Base-by-base conservation (phyloP, 495 filamentous ascomycete species). In the Lasiosphaeria ovina region DNA sequence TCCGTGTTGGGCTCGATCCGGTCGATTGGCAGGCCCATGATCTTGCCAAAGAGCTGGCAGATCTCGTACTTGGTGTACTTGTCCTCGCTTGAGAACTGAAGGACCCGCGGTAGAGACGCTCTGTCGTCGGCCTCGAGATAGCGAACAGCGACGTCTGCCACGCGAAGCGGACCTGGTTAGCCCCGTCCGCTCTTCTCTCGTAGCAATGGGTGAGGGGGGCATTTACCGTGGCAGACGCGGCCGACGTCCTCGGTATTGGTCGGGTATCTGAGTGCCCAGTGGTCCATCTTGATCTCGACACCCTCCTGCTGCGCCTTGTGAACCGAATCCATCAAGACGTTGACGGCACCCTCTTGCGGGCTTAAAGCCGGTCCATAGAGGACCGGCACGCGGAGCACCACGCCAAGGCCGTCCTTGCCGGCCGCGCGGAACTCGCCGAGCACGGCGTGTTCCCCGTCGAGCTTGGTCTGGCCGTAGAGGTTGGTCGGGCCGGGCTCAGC, bases 21-120 rank as follows among this genome's bases (percentile, higher is more conserved):
- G 40, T 83, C 80, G n/a, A 92, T 74, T 7, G 89, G 78, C 54
- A 95, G 71, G 1, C 90, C 91, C 77, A 93, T 81, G 58, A 97
- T 90, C 62, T 92, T 86, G 14, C 85, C 89, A 67, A 97, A 83
- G 17, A 84, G 76, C 76, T 92, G 76, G 69, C 89, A 93, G 49
- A 97, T 96, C 73, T 93, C 86, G 69, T 93, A 97, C 78, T 97
- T 97, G 50, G 93, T 97, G 76, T 87, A 89, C 61, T 81, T 81
- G 62, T 94, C 90, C 74, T 97, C 92, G 32, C 89, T 89, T 3
- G 88, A 89, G 78, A 97, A 96, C 61, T 97, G 93, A 14, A 97
- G 79, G 55, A 92, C 84, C 53, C 72, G 81, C 1, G 92, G 92
- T 56, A 96, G 72, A 12, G 62, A 60, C 3, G 74, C 64, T 47